Evolutionary conservation across 1,139 yeast genomes (phyloP).

Genomic region (Meyerozyma elateridarum): DNA sequence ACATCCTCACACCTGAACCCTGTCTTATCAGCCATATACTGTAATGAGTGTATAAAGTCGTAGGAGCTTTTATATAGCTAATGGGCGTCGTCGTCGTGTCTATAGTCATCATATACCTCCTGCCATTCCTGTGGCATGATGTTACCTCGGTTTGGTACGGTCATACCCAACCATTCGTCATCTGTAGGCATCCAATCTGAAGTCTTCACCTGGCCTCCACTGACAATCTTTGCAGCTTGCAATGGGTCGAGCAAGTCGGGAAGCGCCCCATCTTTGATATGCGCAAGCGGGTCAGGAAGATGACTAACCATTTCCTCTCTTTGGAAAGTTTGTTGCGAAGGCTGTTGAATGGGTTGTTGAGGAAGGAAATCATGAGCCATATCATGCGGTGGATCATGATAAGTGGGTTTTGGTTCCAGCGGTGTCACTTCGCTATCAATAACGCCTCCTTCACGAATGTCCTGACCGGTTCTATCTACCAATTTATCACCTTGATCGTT

Average conservation of each 20-base stretch:
- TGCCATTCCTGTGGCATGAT: slow-evolving; percentile 29
- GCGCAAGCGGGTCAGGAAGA: slow-evolving; percentile 45
- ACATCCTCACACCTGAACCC: no score
- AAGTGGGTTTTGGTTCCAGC: neutral
- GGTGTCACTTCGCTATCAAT: slow-evolving; percentile 2
- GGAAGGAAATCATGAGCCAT: slow-evolving; percentile 2
- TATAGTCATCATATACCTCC: slow-evolving; percentile 39
- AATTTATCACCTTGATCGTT: slow-evolving; percentile 33
- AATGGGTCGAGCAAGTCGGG: slow-evolving; percentile 25
- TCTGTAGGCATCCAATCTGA: slow-evolving; percentile 34
- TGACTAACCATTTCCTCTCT: slow-evolving; percentile 18
- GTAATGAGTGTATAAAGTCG: no score
- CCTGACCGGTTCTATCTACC: slow-evolving; percentile 23
- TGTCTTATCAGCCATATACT: no score
- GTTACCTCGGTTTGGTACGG: slow-evolving; percentile 13
- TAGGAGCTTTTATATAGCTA: no score
- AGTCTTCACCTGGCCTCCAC: slow-evolving; percentile 38
- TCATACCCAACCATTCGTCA: slow-evolving; percentile 25
- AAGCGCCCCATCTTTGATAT: slow-evolving; percentile 37
- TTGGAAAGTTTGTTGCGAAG: slow-evolving; percentile 7
- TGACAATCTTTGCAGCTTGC: slow-evolving; percentile 38
- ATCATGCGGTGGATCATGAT: slow-evolving; percentile 9
- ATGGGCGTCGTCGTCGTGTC: slow-evolving; percentile 34
- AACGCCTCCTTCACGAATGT: slow-evolving; percentile 11
- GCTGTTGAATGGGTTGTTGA: neutral